Conservation (phyloP, 441 rosid species). For the Hura crepitans region DNA sequence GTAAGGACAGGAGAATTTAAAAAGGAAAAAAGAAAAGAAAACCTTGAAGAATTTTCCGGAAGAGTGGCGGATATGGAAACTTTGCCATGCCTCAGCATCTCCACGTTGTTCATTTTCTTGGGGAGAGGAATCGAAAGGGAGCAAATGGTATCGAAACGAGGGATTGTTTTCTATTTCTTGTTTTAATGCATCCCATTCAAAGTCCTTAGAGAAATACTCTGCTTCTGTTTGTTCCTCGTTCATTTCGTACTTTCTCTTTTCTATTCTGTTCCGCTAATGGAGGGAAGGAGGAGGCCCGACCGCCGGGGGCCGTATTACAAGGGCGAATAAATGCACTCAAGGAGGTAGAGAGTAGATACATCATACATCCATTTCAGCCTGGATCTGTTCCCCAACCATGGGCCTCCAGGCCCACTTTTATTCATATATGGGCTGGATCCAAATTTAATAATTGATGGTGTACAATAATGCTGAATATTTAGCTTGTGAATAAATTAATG, state of each 20-base stretch:
- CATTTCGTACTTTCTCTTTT: conserved; percentile 5
- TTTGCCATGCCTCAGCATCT: conserved; percentile 62
- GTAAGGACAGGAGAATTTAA: neutral
- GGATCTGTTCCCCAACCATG: no score
- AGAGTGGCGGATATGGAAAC: conserved; percentile 68
- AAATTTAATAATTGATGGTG: no score
- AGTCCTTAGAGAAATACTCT: conserved; percentile 81
- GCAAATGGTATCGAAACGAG: conserved; percentile 49
- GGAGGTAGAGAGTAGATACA: no score
- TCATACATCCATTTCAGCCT: no score
- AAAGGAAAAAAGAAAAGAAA: neutral
- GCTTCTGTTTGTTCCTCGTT: conserved; percentile 38
- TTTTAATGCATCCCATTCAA: conserved; percentile 62
- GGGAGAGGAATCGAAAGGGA: conserved; percentile 31
- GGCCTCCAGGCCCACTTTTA: no score
- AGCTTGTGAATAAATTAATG: no score
- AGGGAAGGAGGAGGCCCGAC: neutral
- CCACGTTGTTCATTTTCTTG: neutral
- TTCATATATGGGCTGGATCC: no score
- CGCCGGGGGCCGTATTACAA: neutral
- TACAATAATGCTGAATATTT: no score
- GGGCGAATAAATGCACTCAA: neutral
- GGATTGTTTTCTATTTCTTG: conserved; percentile 53
- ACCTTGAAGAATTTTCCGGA: conserved; percentile 91
- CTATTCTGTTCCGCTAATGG: neutral